Evolutionary conservation across 2,329 filamentous ascomycete species (phyloP).

Genomic region (Teratosphaeriaceae sp.): DNA sequence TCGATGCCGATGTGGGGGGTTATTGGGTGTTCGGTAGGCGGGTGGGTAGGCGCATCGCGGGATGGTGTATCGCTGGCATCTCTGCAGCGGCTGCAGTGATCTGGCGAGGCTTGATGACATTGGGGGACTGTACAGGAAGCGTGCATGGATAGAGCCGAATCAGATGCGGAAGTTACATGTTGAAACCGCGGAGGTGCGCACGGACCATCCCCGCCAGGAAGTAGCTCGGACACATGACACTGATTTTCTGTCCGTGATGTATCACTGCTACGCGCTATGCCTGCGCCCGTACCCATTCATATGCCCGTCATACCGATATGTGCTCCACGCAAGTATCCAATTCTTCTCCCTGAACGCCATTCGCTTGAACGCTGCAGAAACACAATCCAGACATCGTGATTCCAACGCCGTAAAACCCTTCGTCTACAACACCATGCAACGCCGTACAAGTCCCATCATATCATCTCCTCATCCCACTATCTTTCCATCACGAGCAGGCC

Average conservation of each 20-base stretch:
- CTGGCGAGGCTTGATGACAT: constrained; percentile 5
- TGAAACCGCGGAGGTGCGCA: background rate
- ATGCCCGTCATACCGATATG: background rate
- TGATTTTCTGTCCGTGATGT: constrained; percentile 5
- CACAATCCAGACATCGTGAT: background rate
- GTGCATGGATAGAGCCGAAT: background rate
- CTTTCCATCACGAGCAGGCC: constrained; percentile 1
- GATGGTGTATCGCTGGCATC: background rate
- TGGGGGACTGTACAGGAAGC: no score
- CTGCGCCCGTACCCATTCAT: background rate
- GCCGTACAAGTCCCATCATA: background rate
- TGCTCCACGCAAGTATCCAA: background rate
- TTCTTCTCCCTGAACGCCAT: background rate
- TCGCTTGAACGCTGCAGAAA: constrained; percentile 8
- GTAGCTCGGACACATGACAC: constrained; percentile 3
- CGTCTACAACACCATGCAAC: background rate
- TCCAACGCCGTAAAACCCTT: background rate
- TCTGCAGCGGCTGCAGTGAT: constrained; percentile 5
- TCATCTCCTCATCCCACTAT: background rate
- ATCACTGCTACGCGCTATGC: background rate
- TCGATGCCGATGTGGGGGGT: background rate
- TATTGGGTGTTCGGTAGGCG: background rate
- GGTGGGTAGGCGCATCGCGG: constrained; percentile 4
- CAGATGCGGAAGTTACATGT: background rate
- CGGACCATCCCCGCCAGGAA: constrained; percentile 14